Percentiles rank a stretch among this genome's conserved stretches.
Evolutionary conservation across 1,284 basidiomycete species (phyloP).

Genomic region (Schizophyllum amplum): DNA sequence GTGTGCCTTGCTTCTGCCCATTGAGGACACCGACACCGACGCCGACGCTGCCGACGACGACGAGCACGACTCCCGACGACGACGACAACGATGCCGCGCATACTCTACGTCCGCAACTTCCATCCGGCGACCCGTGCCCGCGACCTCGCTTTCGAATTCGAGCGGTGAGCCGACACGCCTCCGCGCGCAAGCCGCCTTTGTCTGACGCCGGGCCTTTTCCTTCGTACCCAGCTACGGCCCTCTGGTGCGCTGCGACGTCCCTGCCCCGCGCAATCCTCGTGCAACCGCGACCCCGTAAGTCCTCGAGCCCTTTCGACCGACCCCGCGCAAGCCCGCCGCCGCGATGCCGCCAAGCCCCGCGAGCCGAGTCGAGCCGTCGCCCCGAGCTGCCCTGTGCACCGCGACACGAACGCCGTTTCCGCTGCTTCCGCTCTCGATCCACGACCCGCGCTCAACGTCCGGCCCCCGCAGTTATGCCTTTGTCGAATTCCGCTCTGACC

Average conservation of each 20-base stretch:
- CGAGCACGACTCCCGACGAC: too few species aligned
- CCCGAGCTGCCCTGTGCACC: constrained; percentile 14
- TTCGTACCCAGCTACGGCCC: constrained; percentile 62
- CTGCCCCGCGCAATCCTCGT: constrained; percentile 71
- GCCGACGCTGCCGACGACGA: too few species aligned
- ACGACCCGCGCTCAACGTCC: constrained; percentile 60
- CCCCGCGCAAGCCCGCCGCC: constrained; percentile 1
- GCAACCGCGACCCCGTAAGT: constrained; percentile 75
- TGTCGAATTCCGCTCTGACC: constrained; percentile 78
- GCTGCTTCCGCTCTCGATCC: constrained; percentile 27
- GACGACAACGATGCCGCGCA: constrained; percentile 52
- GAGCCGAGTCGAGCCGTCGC: constrained; percentile 20
- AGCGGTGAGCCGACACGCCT: constrained; percentile 46
- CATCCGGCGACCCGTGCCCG: constrained; percentile 69
- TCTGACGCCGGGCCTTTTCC: constrained; percentile 1
- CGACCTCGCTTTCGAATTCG: constrained; percentile 83
- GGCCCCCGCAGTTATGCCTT: constrained; percentile 81
- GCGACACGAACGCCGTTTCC: constrained; percentile 20
- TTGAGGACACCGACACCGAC: too few species aligned
- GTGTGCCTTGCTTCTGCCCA: too few species aligned
- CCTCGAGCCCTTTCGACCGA: constrained; percentile 11
- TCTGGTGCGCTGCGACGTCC: constrained; percentile 81
- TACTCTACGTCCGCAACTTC: constrained; percentile 81
- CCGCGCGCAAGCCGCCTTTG: neutral
- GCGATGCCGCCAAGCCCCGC: too few species aligned